phyloP scores from a whole-genome alignment of 1,284 basidiomycete genomes.

The Leccinum discolor region DNA sequence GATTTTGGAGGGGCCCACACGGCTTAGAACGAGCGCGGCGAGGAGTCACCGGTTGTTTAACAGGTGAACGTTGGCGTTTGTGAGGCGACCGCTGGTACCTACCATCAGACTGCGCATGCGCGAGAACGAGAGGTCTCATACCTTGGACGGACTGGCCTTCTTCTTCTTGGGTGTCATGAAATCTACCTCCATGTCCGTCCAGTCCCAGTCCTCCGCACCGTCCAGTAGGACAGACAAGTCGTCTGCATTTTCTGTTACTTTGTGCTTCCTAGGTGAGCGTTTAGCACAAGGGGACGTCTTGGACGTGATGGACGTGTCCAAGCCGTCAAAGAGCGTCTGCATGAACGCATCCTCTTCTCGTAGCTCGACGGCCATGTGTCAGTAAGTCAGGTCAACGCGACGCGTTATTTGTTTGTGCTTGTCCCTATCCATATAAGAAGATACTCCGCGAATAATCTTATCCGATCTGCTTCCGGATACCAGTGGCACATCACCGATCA shows the following conservation, averaged over 20 bases:
- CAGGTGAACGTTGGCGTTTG: constrained; percentile 19
- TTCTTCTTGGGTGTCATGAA: constrained; percentile 42
- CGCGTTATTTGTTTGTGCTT: constrained; percentile 30
- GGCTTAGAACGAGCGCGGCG: constrained; percentile 12
- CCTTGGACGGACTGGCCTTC: constrained; percentile 21
- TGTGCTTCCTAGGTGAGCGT: constrained; percentile 12
- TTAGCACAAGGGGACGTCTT: not conserved
- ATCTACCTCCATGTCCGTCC: constrained; percentile 42
- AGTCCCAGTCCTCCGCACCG: constrained; percentile 57
- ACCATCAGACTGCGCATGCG: not conserved
- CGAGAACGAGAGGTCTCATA: not conserved
- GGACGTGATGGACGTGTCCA: constrained; percentile 37
- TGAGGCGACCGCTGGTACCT: constrained; percentile 14
- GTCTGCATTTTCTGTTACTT: constrained; percentile 3
- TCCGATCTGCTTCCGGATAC: constrained; percentile 8
- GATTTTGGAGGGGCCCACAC: not conserved
- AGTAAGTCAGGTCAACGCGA: constrained; percentile 12
- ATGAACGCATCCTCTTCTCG: constrained; percentile 49
- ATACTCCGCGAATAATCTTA: constrained; percentile 17
- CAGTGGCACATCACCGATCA: not conserved
- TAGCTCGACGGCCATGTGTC: constrained; percentile 16
- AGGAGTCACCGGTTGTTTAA: constrained; percentile 15
- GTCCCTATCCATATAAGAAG: not conserved
- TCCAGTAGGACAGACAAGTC: constrained; percentile 47
- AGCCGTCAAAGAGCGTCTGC: constrained; percentile 43